Evolutionary conservation across 257 asterid genomes (phyloP).

Genomic region (Gentiana macrophylla): DNA sequence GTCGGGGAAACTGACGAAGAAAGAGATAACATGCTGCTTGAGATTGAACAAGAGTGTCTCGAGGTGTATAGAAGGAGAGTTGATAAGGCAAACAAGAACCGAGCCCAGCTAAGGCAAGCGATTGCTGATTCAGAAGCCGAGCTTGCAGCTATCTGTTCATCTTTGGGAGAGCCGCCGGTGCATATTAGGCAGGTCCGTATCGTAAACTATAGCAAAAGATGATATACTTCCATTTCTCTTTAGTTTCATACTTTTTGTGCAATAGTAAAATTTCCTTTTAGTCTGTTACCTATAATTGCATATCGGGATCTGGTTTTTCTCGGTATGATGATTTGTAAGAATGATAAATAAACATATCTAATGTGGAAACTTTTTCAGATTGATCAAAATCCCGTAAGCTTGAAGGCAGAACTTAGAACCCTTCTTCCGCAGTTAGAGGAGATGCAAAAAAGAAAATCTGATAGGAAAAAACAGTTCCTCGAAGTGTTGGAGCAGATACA

Average conservation of each 20-base stretch:
- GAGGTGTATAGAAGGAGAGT: constrained; percentile 94
- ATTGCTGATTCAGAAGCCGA: constrained; percentile 99
- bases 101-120: constrained; percentile 92
- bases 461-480: constrained; percentile 61
- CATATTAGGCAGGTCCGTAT: constrained; percentile 76
- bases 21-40: constrained; percentile 72
- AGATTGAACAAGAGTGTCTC: constrained; percentile 81
- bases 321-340: too few relatives aligned
- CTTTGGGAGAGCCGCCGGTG: constrained; percentile 94
- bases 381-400: constrained; percentile 64
- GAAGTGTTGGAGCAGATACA: constrained; percentile 60
- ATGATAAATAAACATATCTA: too few relatives aligned
- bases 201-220: too few relatives aligned
- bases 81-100: constrained; percentile 80
- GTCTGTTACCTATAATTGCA: too few relatives aligned
- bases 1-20: constrained; percentile 89
- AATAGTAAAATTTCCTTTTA: too few relatives aligned
- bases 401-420: constrained; percentile 71
- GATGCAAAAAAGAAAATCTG: constrained; percentile 70
- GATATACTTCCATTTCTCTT: too few relatives aligned
- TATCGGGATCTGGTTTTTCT: too few relatives aligned
- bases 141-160: constrained; percentile 81
- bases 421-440: constrained; percentile 84
- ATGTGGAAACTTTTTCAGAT: constrained; percentile 28
- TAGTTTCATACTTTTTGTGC: too few relatives aligned